Evolutionary conservation across 1,284 basidiomycete species (phyloP).

Genomic region (Tylopilus sp.): DNA sequence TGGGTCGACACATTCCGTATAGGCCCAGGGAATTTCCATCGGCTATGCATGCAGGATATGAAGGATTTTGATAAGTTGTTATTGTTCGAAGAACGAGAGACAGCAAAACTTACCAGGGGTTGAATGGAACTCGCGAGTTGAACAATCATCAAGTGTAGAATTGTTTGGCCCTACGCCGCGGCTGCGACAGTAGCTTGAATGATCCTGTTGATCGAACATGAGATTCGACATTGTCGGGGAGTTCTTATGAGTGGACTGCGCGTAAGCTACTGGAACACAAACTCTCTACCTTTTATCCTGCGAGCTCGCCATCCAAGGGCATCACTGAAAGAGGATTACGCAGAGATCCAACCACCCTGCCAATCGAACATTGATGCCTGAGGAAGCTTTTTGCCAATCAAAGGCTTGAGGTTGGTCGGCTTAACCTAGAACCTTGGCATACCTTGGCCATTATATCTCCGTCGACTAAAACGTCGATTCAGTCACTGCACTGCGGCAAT

Average conservation of each 20-base stretch:
- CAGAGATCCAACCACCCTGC: slow-evolving; percentile 5
- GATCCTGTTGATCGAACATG: neutral
- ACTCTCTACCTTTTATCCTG: slow-evolving; percentile 16
- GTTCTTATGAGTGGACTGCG: neutral
- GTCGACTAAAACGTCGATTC: neutral
- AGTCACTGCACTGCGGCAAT: neutral
- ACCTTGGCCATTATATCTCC: too few species aligned
- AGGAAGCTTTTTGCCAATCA: neutral
- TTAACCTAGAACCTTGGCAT: too few species aligned
- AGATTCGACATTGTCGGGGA: slow-evolving; percentile 5
- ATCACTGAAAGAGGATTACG: neutral
- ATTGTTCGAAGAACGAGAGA: neutral
- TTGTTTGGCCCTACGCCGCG: neutral
- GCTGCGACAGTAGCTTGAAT: neutral
- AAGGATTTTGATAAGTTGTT: slow-evolving; percentile 5
- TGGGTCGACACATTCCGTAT: neutral
- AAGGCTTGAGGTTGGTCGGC: too few species aligned
- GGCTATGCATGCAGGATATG: neutral
- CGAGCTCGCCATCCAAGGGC: neutral
- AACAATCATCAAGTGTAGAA: neutral
- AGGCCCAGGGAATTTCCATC: slow-evolving; percentile 6
- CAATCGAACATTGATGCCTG: slow-evolving; percentile 4
- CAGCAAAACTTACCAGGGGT: slow-evolving; percentile 4
- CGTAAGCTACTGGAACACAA: neutral
- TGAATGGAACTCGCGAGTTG: neutral